Conservation (phyloP, 2,329 filamentous ascomycete species). For the Verticillium alfalfae region DNA sequence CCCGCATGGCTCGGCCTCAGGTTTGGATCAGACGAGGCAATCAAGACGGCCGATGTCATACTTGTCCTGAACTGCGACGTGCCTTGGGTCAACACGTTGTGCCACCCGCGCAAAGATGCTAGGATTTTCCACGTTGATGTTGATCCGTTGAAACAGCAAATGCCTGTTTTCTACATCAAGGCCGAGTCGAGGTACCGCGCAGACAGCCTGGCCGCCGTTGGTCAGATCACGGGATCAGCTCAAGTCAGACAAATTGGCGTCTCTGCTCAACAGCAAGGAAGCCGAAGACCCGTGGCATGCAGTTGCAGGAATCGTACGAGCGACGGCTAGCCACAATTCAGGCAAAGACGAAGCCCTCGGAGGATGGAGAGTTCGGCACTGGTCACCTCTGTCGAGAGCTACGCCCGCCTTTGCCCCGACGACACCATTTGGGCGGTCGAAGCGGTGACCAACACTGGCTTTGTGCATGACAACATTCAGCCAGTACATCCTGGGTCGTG, state of each 20-base stretch:
- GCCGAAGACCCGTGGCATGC: conserved; percentile 40
- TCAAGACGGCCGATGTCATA: conserved; percentile 76
- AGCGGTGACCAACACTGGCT: conserved; percentile 65
- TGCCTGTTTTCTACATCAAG: conserved; percentile 67
- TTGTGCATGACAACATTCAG: conserved; percentile 67
- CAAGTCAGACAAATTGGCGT: conserved; percentile 33
- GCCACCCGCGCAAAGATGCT: conserved; percentile 45
- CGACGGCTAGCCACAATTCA: conserved; percentile 56
- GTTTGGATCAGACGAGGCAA: conserved; percentile 68
- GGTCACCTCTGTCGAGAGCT: conserved; percentile 28
- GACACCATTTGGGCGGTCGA: conserved; percentile 71
- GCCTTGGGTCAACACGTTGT: conserved; percentile 83
- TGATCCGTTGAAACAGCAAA: conserved; percentile 64
- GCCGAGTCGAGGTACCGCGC: conserved; percentile 62
- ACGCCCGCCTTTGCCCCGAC: conserved; percentile 23
- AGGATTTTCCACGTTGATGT: conserved; percentile 60
- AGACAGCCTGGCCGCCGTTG: conserved; percentile 58
- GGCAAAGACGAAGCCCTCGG: conserved; percentile 48
- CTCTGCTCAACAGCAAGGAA: conserved; percentile 28
- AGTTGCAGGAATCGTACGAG: conserved; percentile 52
- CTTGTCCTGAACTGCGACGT: conserved; percentile 85
- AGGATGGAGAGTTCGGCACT: conserved; percentile 45
- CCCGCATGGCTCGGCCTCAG: conserved; percentile 63
- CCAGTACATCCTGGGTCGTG: conserved; percentile 63
- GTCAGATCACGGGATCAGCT: conserved; percentile 63